A percentile compares a stretch with the other conserved stretches of the same genome.
Evolutionary conservation across 2,329 filamentous ascomycete genomes (phyloP).

Genomic region (Aspergillus fijiensis): DNA sequence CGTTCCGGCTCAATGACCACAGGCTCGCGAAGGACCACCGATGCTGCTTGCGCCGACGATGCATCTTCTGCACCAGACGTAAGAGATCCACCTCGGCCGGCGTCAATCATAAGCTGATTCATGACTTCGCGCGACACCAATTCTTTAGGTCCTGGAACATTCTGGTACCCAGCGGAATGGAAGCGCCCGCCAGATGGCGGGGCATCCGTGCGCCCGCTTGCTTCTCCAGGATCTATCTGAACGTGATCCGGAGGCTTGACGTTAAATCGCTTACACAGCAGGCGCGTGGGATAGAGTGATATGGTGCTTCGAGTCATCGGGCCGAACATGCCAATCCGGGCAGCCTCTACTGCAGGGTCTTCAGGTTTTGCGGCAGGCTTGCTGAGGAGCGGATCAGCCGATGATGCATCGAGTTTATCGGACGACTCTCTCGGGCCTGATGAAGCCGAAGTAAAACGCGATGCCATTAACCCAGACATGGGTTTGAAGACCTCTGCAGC

Average conservation of each 20-base stretch:
- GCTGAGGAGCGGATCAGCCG: constrained; percentile 44
- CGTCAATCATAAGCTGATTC: constrained; percentile 54
- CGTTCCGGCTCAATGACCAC: constrained; percentile 65
- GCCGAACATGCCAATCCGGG: constrained; percentile 89
- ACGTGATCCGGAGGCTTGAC: constrained; percentile 74
- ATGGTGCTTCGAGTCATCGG: constrained; percentile 72
- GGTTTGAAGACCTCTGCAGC: constrained; percentile 83
- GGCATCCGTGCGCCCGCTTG: constrained; percentile 32
- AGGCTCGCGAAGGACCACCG: constrained; percentile 17
- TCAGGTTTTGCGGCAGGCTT: constrained; percentile 57
- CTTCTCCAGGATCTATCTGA: constrained; percentile 52
- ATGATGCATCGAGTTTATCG: constrained; percentile 29
- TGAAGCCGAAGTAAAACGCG: constrained; percentile 73
- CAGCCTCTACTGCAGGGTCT: constrained; percentile 82
- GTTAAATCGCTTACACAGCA: constrained; percentile 94
- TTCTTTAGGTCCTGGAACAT: constrained; percentile 40
- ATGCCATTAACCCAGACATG: constrained; percentile 88
- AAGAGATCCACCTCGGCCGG: constrained; percentile 26
- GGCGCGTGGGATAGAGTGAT: constrained; percentile 74
- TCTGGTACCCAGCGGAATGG: constrained; percentile 35
- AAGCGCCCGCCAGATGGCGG: constrained; percentile 26
- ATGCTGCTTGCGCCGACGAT: constrained; percentile 14
- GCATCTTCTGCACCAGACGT: constrained; percentile 13
- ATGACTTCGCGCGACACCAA: constrained; percentile 57
- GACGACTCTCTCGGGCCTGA: constrained; percentile 41